phyloP scores from a whole-genome alignment of 768 basidiomycete species.

The Gelatoporia subvermispora region DNA sequence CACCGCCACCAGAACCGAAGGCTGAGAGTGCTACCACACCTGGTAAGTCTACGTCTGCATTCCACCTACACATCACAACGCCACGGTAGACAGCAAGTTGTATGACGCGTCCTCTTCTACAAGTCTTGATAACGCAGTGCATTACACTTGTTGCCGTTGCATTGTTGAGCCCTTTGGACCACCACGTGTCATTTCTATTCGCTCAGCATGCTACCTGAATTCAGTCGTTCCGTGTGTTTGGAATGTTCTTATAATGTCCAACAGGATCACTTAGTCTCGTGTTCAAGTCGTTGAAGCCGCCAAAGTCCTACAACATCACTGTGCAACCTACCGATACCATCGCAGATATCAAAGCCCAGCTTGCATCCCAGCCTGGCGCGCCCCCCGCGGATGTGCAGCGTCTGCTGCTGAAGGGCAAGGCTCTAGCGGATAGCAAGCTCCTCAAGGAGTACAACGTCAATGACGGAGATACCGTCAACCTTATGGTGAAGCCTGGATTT shows the following conservation, averaged over 20 bases:
- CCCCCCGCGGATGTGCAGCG: slow-evolving; percentile 81
- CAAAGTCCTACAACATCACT: slow-evolving; percentile 65
- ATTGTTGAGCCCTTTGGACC: too few relatives aligned
- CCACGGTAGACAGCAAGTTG: too few relatives aligned
- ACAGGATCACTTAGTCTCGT: slow-evolving; percentile 56
- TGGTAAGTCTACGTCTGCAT: slow-evolving; percentile 17
- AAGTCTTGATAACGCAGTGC: too few relatives aligned
- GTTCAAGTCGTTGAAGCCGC: slow-evolving; percentile 91
- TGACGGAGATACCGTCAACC: slow-evolving; percentile 76
- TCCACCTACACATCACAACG: too few relatives aligned
- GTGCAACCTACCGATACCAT: slow-evolving; percentile 83
- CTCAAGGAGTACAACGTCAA: slow-evolving; percentile 86
- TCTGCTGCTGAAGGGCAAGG: slow-evolving; percentile 91
- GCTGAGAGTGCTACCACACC: slow-evolving; percentile 27
- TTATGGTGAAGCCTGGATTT: slow-evolving; percentile 79
- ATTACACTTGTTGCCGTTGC: too few relatives aligned
- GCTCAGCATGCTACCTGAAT: too few relatives aligned
- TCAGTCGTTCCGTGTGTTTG: too few relatives aligned
- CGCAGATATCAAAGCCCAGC: slow-evolving; percentile 68
- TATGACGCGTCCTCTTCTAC: too few relatives aligned
- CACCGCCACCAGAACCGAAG: slow-evolving; percentile 54
- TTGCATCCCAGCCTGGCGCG: slow-evolving; percentile 61
- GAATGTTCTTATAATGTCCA: too few relatives aligned
- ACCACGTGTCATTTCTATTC: too few relatives aligned
- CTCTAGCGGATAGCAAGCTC: slow-evolving; percentile 81